Conservation (phyloP, 2,329 filamentous ascomycete species). For the Dactylellina cionopaga region DNA sequence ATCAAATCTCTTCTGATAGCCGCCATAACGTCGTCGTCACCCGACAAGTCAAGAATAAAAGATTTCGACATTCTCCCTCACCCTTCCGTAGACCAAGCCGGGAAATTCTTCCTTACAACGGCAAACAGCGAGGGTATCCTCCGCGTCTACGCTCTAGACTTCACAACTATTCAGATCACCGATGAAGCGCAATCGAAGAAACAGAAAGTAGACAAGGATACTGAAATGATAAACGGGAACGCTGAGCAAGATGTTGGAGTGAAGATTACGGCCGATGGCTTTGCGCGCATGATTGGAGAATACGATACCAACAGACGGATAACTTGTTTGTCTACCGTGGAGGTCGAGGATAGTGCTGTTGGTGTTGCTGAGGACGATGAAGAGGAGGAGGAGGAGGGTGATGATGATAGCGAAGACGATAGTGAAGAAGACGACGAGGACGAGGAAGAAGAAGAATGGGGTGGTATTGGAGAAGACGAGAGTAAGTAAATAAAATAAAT, state of each 20-base stretch:
- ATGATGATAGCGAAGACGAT: slow-evolving; percentile 6
- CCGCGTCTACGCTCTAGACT: slow-evolving; percentile 75
- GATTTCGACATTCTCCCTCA: slow-evolving; percentile 75
- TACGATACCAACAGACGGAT: slow-evolving; percentile 38
- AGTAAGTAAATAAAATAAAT: too few relatives aligned
- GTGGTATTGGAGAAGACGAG: slow-evolving; percentile 18
- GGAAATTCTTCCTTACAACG: slow-evolving; percentile 71
- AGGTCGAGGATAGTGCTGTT: slow-evolving; percentile 38
- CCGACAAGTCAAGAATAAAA: slow-evolving; percentile 80
- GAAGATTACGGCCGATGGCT: slow-evolving; percentile 1
- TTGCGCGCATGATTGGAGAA: slow-evolving; percentile 40
- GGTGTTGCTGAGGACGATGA: not conserved
- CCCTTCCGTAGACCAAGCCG: slow-evolving; percentile 60
- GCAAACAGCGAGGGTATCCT: slow-evolving; percentile 86
- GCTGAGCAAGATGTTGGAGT: not conserved
- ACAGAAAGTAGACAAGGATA: slow-evolving; percentile 57
- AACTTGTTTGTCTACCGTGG: slow-evolving; percentile 41
- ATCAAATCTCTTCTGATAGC: slow-evolving; percentile 70
- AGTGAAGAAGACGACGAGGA: slow-evolving; percentile 30
- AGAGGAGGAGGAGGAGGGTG: slow-evolving; percentile 5
- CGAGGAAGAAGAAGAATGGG: slow-evolving; percentile 38
- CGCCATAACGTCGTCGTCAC: slow-evolving; percentile 69
- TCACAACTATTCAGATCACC: slow-evolving; percentile 54
- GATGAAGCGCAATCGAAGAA: slow-evolving; percentile 60
- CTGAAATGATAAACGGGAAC: slow-evolving; percentile 47